These are phyloP conservation scores for Hippophae tibetana DNA, from an alignment of 306 rosid species.

Conservation along the genomic window DNA sequence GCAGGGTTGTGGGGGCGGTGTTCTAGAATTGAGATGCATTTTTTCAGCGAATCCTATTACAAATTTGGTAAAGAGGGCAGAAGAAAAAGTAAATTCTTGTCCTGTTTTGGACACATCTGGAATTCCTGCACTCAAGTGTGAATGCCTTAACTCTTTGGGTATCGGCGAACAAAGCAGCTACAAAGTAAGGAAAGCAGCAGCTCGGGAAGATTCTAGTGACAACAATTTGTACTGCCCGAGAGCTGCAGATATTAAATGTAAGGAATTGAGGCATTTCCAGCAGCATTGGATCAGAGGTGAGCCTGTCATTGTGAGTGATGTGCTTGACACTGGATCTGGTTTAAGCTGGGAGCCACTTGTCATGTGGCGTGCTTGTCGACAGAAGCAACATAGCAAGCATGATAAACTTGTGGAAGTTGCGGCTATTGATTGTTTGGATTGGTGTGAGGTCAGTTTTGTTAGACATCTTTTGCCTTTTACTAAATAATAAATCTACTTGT, in stretches of 20 bases:
- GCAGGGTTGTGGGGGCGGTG: conserved; percentile 37
- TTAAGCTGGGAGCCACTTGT: conserved; percentile 91
- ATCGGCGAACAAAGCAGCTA: conserved; percentile 9
- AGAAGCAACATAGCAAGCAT: conserved; percentile 33
- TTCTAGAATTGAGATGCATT: conserved; percentile 53
- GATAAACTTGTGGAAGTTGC: conserved; percentile 42
- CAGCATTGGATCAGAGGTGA: conserved; percentile 80
- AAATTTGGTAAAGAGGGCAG: conserved; percentile 50
- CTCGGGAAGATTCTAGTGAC: conserved; percentile 47
- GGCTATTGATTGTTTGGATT: conserved; percentile 78
- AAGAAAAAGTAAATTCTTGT: conserved; percentile 27
- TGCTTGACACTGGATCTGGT: conserved; percentile 60
- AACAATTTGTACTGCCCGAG: conserved; percentile 58
- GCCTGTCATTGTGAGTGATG: conserved; percentile 74
- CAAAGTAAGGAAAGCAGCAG: conserved; percentile 48
- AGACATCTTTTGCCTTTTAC: background rate
- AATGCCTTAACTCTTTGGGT: conserved; percentile 27
- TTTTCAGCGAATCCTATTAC: conserved; percentile 24
- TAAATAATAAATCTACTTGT: background rate
- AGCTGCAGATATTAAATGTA: conserved; percentile 32
- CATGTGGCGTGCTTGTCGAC: conserved; percentile 95
- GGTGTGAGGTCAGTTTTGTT: conserved; percentile 61
- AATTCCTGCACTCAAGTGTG: conserved; percentile 27
- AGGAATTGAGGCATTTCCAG: conserved; percentile 63
- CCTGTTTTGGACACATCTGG: conserved; percentile 17